Evolutionary conservation across 2,329 filamentous ascomycete genomes (phyloP).

Genomic region (Diaporthe eres): DNA sequence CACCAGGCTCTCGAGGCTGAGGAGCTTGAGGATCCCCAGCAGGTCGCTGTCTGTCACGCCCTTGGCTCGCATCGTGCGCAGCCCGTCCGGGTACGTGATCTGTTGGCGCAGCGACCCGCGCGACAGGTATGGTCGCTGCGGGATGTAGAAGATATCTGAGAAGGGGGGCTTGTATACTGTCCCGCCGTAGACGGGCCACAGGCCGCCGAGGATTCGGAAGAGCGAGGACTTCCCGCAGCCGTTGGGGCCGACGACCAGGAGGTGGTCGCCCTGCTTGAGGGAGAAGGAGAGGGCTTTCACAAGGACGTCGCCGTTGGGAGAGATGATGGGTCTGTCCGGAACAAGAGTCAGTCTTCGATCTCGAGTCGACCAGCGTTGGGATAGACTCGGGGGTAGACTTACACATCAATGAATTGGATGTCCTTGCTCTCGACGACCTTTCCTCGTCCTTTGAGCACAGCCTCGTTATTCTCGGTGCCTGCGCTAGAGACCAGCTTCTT

Average conservation of each 20-base stretch:
- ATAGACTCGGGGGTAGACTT: slow-evolving; percentile 51
- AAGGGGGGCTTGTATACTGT: slow-evolving; percentile 92
- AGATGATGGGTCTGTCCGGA: slow-evolving; percentile 82
- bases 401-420: slow-evolving; percentile 88
- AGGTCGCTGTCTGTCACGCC: slow-evolving; percentile 87
- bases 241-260: slow-evolving; percentile 96
- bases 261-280: slow-evolving; percentile 87
- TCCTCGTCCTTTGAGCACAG: slow-evolving; percentile 86
- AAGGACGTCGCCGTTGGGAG: slow-evolving; percentile 94
- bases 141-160: slow-evolving; percentile 97
- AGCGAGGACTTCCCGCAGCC: slow-evolving; percentile 97
- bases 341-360: slow-evolving; percentile 2
- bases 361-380: background rate
- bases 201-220: slow-evolving; percentile 94
- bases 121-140: slow-evolving; percentile 93
- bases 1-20: slow-evolving; percentile 88
- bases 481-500: slow-evolving; percentile 96
- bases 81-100: slow-evolving; percentile 93
- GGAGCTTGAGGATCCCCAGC: slow-evolving; percentile 79
- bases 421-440: slow-evolving; percentile 84
- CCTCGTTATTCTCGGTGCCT: slow-evolving; percentile 84
- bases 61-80: slow-evolving; percentile 89
- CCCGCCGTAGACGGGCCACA: slow-evolving; percentile 98
- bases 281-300: slow-evolving; percentile 89
- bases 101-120: slow-evolving; percentile 94